Conservation (phyloP, 164 flowering plant genomes). For the Sedum album region DNA sequence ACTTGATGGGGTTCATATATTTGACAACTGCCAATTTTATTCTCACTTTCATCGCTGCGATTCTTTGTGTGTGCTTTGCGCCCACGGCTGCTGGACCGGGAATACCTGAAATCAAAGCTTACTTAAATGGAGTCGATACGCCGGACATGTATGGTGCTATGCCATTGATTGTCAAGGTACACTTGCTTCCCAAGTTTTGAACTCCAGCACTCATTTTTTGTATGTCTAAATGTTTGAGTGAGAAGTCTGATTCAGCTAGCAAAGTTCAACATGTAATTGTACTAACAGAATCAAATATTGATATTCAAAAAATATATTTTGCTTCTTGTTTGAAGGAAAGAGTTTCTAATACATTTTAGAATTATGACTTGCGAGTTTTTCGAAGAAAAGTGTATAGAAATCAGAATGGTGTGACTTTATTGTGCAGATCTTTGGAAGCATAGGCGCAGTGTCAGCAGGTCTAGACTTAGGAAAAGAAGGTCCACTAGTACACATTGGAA, state of each 20-base stretch:
- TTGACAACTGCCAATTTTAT: slow-evolving; percentile 49
- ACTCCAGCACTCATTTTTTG: too few relatives aligned
- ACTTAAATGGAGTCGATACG: slow-evolving; percentile 87
- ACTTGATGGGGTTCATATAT: slow-evolving; percentile 39
- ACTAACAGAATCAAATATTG: too few relatives aligned
- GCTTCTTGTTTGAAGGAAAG: background rate
- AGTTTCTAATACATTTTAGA: slow-evolving; percentile 20
- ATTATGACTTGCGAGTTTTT: background rate
- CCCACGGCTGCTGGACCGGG: slow-evolving; percentile 99
- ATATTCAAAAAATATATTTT: too few relatives aligned
- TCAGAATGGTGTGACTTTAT: background rate
- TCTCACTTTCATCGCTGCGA: slow-evolving; percentile 51
- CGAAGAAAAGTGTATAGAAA: background rate
- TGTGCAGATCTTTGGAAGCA: slow-evolving; percentile 47
- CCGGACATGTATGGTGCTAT: slow-evolving; percentile 80
- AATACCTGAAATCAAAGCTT: slow-evolving; percentile 90
- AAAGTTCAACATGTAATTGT: background rate
- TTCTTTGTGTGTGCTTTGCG: slow-evolving; percentile 64
- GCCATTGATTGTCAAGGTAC: slow-evolving; percentile 80
- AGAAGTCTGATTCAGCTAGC: background rate
- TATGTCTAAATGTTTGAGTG: background rate
- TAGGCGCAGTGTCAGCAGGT: slow-evolving; percentile 89
- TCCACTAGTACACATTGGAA: slow-evolving; percentile 84
- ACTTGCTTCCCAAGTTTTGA: background rate
- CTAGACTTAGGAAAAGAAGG: slow-evolving; percentile 94